Percentiles rank a stretch among this genome's conserved stretches.
phyloP scores from a whole-genome alignment of 805 yeast species.

The Tetrapisispora iriomotensis region DNA sequence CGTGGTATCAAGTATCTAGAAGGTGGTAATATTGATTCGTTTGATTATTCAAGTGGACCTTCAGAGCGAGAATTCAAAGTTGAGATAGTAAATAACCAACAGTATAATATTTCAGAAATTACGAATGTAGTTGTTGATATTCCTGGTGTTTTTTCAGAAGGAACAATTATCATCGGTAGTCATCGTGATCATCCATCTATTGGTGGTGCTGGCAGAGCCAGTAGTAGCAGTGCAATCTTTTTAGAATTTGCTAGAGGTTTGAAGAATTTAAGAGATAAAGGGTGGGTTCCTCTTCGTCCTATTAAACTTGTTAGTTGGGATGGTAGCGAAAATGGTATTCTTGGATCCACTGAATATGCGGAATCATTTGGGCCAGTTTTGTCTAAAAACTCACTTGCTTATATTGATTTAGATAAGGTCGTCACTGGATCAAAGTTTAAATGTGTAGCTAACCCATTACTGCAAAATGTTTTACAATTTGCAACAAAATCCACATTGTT shows the following conservation, averaged over 20 bases:
- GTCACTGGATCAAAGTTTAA: slow-evolving; percentile 42
- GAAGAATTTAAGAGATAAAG: slow-evolving; percentile 34
- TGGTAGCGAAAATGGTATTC: slow-evolving; percentile 61
- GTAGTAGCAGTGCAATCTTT: slow-evolving; percentile 40
- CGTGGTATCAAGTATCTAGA: slow-evolving; percentile 30
- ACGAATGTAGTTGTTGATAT: slow-evolving; percentile 44
- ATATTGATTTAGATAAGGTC: slow-evolving; percentile 40
- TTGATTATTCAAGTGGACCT: slow-evolving; percentile 41
- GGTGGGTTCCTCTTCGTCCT: slow-evolving; percentile 68
- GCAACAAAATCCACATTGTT: slow-evolving; percentile 40
- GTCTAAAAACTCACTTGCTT: slow-evolving; percentile 44
- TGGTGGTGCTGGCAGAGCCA: slow-evolving; percentile 44
- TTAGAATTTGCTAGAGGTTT: slow-evolving; percentile 46
- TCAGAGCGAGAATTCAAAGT: slow-evolving; percentile 25
- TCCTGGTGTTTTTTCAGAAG: slow-evolving; percentile 45
- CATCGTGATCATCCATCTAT: slow-evolving; percentile 44
- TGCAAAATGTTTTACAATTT: slow-evolving; percentile 36
- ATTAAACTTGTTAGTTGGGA: slow-evolving; percentile 72
- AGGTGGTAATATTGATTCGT: slow-evolving; percentile 32
- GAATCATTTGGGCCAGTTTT: slow-evolving; percentile 44
- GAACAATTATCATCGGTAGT: slow-evolving; percentile 45
- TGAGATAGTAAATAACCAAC: slow-evolving; percentile 35
- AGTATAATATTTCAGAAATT: slow-evolving; percentile 34
- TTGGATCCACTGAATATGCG: slow-evolving; percentile 74
- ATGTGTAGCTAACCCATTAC: slow-evolving; percentile 47